Evolutionary conservation across 768 basidiomycete species (phyloP).

Genomic region (Amanita rubescens): DNA sequence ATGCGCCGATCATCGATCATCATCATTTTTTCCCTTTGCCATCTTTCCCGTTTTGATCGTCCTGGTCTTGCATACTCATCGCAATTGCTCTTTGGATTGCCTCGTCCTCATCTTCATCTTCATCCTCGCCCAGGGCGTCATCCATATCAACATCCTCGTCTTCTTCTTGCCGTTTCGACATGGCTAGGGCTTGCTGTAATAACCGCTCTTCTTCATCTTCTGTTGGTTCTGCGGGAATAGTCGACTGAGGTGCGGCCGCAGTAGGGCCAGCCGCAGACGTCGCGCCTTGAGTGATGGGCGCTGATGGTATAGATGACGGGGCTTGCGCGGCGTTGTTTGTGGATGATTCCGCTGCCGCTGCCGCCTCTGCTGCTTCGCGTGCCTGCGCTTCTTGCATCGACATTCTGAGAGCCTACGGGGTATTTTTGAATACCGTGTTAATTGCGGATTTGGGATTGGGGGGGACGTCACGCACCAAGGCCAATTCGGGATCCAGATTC

Average conservation of each 20-base stretch:
- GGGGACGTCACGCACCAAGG: slow-evolving; percentile 60
- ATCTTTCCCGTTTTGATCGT: slow-evolving; percentile 31
- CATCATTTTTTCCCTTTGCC: slow-evolving; percentile 25
- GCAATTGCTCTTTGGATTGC: slow-evolving; percentile 87
- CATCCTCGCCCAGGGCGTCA: slow-evolving; percentile 32
- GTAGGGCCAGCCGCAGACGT: neutral
- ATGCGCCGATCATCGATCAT: too few species aligned
- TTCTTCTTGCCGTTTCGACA: slow-evolving; percentile 43
- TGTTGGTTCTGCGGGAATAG: slow-evolving; percentile 34
- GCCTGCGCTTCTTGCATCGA: slow-evolving; percentile 94
- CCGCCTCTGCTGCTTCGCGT: slow-evolving; percentile 50
- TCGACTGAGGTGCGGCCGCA: slow-evolving; percentile 15
- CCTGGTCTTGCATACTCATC: slow-evolving; percentile 76
- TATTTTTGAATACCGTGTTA: neutral
- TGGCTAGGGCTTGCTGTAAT: slow-evolving; percentile 67
- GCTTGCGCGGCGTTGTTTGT: slow-evolving; percentile 13
- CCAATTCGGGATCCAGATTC: slow-evolving; percentile 59
- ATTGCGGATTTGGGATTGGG: neutral
- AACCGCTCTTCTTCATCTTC: slow-evolving; percentile 76
- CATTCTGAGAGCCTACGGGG: slow-evolving; percentile 81
- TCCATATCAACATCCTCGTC: slow-evolving; percentile 49
- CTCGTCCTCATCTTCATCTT: slow-evolving; percentile 62
- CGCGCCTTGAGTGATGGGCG: slow-evolving; percentile 25
- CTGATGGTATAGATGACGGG: slow-evolving; percentile 31
- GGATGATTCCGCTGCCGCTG: slow-evolving; percentile 25